Base-by-base conservation (phyloP, 2,329 filamentous ascomycete genomes). In the Rhynchosporium secalis region DNA sequence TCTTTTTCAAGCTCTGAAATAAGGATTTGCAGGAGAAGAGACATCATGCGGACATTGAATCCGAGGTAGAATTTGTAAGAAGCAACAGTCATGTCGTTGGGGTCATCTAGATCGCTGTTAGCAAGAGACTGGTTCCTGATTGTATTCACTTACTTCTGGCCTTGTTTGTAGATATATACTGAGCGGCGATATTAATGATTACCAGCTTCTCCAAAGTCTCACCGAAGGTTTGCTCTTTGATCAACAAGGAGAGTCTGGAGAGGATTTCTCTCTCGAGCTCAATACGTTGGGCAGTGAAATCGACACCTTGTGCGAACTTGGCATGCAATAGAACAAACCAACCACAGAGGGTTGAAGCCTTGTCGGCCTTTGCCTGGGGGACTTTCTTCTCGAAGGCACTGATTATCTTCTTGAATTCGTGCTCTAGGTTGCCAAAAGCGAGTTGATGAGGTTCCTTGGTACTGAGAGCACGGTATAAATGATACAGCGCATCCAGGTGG, bases 281-380 rank as follows among this genome's bases (percentile, higher is more conserved):
- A 59, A 88, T 84, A 66, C 92, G 89, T 65, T 88, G 86, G 10
- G 31, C 43, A 38, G 85, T 78, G 70, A 95, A 93, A 49, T 86
- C 82, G 63, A 88, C 82, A 38, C 91, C 92, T 65, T 87, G 87
- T 76, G 90, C 94, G 75, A 91, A 94, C 72, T 89, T 86, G 54
- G 91, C 91, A 73, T 97, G 94, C 48, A 97, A 83, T 69, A 89
- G 87, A 63, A 94, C 84, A 71, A 97, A 96, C 88, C 92, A 95
- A 57, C 86, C 85, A 52, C 88, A 80, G 61, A 96, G 82, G 41
- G 87, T 85, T 67, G 86, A 84, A 15, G 68, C 58, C 36, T 63
- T 65, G 41, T 72, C 70, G 8, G 58, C 67, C 47, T 67, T 69
- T 28, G 66, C 58, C 31, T 64, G 61, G 33, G 65, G 65, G 13